Base-by-base conservation (phyloP, 331 rosid species). In the Saraca asoca region DNA sequence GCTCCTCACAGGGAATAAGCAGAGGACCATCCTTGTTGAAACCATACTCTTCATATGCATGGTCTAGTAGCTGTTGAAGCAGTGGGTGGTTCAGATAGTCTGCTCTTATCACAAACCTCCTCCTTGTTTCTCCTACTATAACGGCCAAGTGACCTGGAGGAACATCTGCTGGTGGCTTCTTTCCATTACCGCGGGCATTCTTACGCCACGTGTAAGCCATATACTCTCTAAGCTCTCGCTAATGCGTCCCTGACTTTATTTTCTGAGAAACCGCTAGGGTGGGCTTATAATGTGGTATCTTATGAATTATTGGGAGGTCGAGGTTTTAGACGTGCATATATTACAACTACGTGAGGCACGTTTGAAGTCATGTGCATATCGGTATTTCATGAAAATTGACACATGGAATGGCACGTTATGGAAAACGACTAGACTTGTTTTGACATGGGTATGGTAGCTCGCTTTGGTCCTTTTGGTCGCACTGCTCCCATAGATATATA, bases 141-240 rank as follows among this genome's bases (percentile, higher is more conserved):
- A 85, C 81, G 0, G 89, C 95, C 72, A 88, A 14, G 84, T 88
- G 91, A 10, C 87, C 95, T 0, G 80, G 70, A 7, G 89, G 95
- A 45, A 85, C 81, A 35, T 83, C 89, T 5, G 61, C 12, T 3
- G 85, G 87, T 6, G 66, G 84, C 51, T 74, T 60, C 54, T 52
- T 68, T 38, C 57, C 66, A 16, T 69, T 34, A 1, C 70, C 51
- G 10, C 77, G 13, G n/a, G 77, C 74, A 62, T 58, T 70, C 75
- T 71, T 79, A 44, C 56, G 51, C 88, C 87, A 79, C 80, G 65
- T 70, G 73, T 82, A 66, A 7, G 73, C 70, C 83, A 72, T 78
- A 20, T n/a, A n/a, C 48, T 13, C 42, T 29, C 56, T 77, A 58
- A 55, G 78, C 58, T 60, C 53, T 16, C 43, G 19, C 66, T 33